Percentiles rank a stretch among this genome's conserved stretches.
Evolutionary conservation across 2,329 filamentous ascomycete genomes (phyloP).

Genomic region (Colletotrichum noveboracense): DNA sequence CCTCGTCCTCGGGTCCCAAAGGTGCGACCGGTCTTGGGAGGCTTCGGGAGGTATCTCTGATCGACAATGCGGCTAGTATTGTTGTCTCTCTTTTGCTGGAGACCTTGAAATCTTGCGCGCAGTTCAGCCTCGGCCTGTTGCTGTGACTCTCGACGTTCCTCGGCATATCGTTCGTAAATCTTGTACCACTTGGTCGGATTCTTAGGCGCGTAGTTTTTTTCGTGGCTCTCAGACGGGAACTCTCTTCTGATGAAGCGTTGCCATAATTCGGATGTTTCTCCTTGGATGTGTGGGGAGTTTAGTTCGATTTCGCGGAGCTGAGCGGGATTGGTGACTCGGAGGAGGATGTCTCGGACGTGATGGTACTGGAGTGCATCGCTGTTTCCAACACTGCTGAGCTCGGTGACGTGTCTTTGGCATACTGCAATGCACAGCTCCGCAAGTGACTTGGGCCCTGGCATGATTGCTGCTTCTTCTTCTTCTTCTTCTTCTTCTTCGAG

Average conservation of each 20-base stretch:
- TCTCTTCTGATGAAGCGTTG: constrained; percentile 77
- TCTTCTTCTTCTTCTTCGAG: background rate
- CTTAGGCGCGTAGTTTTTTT: constrained; percentile 67
- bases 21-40: constrained; percentile 36
- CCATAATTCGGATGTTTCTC: constrained; percentile 78
- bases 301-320: constrained; percentile 79
- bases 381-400: constrained; percentile 73
- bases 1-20: constrained; percentile 25
- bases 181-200: constrained; percentile 77
- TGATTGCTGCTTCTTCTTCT: background rate
- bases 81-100: constrained; percentile 62
- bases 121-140: constrained; percentile 65
- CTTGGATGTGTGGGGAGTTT: constrained; percentile 77
- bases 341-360: constrained; percentile 67
- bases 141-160: constrained; percentile 60
- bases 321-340: constrained; percentile 72
- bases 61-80: constrained; percentile 64
- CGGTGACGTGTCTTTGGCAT: constrained; percentile 58
- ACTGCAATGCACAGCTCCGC: constrained; percentile 54
- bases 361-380: constrained; percentile 53
- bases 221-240: constrained; percentile 68
- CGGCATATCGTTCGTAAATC: constrained; percentile 74
- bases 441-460: constrained; percentile 47
- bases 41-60: constrained; percentile 46
- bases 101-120: constrained; percentile 59